Conservation (phyloP, 805 yeast genomes). For the Cyberlindnera lachancei region DNA sequence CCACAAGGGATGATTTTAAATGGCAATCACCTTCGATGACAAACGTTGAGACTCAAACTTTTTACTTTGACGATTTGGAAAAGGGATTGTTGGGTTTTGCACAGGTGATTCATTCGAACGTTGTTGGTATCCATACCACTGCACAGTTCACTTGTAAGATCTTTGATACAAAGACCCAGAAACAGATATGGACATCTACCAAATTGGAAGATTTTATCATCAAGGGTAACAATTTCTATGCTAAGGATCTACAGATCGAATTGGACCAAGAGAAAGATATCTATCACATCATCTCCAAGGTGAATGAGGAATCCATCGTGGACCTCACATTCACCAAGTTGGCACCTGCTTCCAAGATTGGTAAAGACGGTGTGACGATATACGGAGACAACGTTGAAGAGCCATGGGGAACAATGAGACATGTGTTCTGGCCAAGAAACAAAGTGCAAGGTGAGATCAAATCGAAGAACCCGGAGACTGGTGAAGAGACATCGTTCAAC, state of each 20-base stretch:
- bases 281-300: slow-evolving; percentile 55
- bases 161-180: slow-evolving; percentile 43
- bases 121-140: slow-evolving; percentile 79
- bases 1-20: slow-evolving; percentile 59
- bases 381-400: slow-evolving; percentile 78
- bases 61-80: slow-evolving; percentile 64
- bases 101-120: slow-evolving; percentile 89
- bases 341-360: slow-evolving; percentile 83
- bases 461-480: slow-evolving; percentile 25
- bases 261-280: slow-evolving; percentile 44
- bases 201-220: slow-evolving; percentile 71
- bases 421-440: slow-evolving; percentile 93
- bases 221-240: slow-evolving; percentile 72
- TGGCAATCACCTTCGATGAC: slow-evolving; percentile 75
- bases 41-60: slow-evolving; percentile 93
- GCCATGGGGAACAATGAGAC: slow-evolving; percentile 98
- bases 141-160: slow-evolving; percentile 93
- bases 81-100: slow-evolving; percentile 77
- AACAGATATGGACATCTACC: slow-evolving; percentile 81
- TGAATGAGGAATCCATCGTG: slow-evolving; percentile 60
- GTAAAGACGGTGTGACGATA: slow-evolving; percentile 75
- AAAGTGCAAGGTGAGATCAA: slow-evolving; percentile 56
- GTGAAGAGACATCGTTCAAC: slow-evolving; percentile 22
- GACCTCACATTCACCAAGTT: slow-evolving; percentile 56
- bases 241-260: slow-evolving; percentile 62